Percentiles rank a stretch among this genome's conserved stretches.
Evolutionary conservation across 1,284 basidiomycete genomes (phyloP).

Genomic region (Sanghuangporus baumii): DNA sequence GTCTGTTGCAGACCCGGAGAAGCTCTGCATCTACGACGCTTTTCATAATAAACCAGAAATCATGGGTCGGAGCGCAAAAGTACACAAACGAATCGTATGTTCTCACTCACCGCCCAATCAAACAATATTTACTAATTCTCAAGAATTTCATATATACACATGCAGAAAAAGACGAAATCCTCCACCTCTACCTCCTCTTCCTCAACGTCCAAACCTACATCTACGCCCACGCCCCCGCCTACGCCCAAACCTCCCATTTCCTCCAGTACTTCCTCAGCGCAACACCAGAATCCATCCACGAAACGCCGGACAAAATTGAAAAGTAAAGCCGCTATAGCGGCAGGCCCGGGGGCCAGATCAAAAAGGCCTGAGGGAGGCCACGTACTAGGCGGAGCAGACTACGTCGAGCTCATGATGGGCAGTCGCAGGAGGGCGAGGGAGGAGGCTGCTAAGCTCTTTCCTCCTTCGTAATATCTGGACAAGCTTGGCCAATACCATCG

Average conservation of each 20-base stretch:
- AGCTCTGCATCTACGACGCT: too few species aligned
- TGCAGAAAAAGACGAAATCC: not conserved
- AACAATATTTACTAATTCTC: not conserved
- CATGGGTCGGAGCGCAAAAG: conserved; percentile 39
- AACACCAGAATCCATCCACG: conserved; percentile 28
- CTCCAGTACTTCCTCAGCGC: conserved; percentile 24
- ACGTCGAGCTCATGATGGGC: conserved; percentile 67
- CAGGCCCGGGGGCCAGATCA: conserved; percentile 23
- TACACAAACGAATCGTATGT: conserved; percentile 36
- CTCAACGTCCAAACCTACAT: conserved; percentile 5
- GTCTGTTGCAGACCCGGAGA: too few species aligned
- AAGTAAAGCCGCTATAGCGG: conserved; percentile 28
- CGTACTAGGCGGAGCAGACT: conserved; percentile 71
- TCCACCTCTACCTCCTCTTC: not conserved
- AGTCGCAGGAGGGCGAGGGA: conserved; percentile 54
- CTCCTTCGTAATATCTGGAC: not conserved
- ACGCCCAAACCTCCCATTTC: conserved; percentile 16
- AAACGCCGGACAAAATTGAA: conserved; percentile 38
- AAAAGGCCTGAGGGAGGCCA: conserved; percentile 30
- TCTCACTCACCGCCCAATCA: not conserved
- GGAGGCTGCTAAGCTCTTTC: conserved; percentile 56
- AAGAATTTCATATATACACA: conserved; percentile 7
- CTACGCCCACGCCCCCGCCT: conserved; percentile 9
- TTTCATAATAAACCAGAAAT: not conserved
- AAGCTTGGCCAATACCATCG: not conserved